Evolutionary conservation across 345 rosid species (phyloP).

Genomic region (Salix purpurea): DNA sequence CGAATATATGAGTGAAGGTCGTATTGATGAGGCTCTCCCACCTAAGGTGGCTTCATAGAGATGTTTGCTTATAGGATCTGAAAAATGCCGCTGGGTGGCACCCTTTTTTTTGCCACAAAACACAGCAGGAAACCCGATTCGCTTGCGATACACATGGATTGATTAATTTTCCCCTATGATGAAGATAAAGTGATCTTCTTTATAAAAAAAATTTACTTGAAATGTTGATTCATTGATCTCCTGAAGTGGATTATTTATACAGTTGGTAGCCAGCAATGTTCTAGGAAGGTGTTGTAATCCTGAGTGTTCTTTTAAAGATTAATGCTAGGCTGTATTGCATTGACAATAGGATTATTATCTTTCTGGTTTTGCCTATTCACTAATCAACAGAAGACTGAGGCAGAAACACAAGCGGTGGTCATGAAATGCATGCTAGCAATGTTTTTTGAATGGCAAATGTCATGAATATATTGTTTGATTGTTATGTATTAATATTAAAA

Average conservation of each 20-base stretch:
- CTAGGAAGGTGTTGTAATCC: conserved; percentile 5
- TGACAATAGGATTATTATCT: neutral
- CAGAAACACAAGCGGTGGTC: neutral
- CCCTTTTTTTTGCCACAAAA: neutral
- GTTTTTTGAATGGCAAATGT: neutral
- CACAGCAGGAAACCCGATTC: conserved; percentile 7
- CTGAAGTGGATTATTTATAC: conserved; percentile 26
- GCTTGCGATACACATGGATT: neutral
- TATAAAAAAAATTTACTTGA: no score
- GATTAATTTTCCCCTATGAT: conserved; percentile 12
- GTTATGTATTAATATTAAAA: no score
- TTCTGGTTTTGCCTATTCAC: neutral
- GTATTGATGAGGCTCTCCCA: neutral
- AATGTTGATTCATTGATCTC: conserved; percentile 19
- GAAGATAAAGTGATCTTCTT: neutral
- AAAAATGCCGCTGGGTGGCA: neutral
- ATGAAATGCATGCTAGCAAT: neutral
- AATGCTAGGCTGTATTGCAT: neutral
- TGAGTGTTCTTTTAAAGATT: neutral
- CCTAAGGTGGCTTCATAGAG: conserved; percentile 6
- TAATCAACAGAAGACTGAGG: neutral
- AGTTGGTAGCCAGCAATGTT: conserved; percentile 19
- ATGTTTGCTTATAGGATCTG: conserved; percentile 17
- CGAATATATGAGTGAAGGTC: conserved; percentile 52
- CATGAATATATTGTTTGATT: neutral